Conservation (phyloP, 768 basidiomycete genomes). For the Kwoniella shandongensis region DNA sequence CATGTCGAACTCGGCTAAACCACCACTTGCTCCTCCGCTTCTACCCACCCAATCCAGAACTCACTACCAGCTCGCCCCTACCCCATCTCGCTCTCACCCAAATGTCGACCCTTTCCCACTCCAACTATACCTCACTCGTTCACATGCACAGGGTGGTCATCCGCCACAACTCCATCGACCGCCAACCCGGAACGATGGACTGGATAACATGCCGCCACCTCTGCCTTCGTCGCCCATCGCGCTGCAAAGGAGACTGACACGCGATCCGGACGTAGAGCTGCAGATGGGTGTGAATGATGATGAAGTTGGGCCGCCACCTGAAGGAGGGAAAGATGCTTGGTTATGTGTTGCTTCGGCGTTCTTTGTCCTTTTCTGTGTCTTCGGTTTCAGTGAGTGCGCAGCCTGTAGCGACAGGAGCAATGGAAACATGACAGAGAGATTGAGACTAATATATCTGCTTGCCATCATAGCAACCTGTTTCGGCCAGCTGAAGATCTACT, state of each 20-base stretch:
- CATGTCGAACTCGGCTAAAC: too few species aligned
- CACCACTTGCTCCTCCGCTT: too few species aligned
- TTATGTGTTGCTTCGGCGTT: constrained; percentile 40
- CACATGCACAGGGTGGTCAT: not conserved
- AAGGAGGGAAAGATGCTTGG: constrained; percentile 51
- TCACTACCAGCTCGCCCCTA: not conserved
- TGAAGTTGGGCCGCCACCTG: constrained; percentile 45
- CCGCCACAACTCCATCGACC: constrained; percentile 12
- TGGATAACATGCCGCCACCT: constrained; percentile 38
- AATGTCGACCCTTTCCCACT: constrained; percentile 15
- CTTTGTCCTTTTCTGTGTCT: constrained; percentile 44
- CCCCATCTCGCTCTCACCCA: not conserved
- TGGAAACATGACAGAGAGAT: not conserved
- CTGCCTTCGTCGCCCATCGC: constrained; percentile 20
- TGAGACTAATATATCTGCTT: constrained; percentile 4
- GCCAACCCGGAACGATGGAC: constrained; percentile 30
- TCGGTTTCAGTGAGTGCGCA: constrained; percentile 45
- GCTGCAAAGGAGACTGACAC: constrained; percentile 27
- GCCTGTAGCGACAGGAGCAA: not conserved
- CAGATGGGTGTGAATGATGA: constrained; percentile 34
- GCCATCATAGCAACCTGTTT: constrained; percentile 40
- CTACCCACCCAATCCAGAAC: too few species aligned
- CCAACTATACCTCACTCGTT: constrained; percentile 16
- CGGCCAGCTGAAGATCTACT: constrained; percentile 44
- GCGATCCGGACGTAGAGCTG: constrained; percentile 26